These are phyloP conservation scores for Funneliformis mosseae DNA, from an alignment of 192 early-diverging fungal genomes.

Conservation along the genomic window DNA sequence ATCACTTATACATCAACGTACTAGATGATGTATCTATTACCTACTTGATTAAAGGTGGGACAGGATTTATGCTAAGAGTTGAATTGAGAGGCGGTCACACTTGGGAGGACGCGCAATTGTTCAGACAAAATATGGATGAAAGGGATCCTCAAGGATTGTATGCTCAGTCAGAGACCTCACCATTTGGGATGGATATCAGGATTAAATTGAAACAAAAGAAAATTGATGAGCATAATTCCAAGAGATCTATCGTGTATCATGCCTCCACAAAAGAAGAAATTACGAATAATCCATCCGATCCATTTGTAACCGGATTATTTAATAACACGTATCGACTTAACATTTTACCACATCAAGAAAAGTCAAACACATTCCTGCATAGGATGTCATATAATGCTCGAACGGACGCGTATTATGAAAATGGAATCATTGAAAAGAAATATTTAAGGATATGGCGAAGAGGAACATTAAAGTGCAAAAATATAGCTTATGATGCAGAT, in stretches of 20 bases:
- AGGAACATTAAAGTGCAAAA: neutral
- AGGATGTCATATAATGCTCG: conserved; percentile 1
- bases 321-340: neutral
- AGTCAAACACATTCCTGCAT: neutral
- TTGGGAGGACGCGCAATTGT: neutral
- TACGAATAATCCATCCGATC: too few relatives aligned
- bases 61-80: neutral
- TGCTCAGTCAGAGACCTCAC: too few relatives aligned
- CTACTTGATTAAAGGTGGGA: neutral
- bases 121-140: neutral
- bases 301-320: neutral
- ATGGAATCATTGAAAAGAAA: neutral
- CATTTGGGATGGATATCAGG: neutral
- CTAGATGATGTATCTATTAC: neutral
- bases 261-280: too few relatives aligned
- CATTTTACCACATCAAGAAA: neutral
- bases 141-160: neutral
- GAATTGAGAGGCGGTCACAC: neutral
- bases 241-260: too few relatives aligned
- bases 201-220: neutral
- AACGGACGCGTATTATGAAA: conserved; percentile 8
- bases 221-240: neutral
- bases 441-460: conserved; percentile 5
- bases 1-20: too few relatives aligned
- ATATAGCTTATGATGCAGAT: neutral